Evolutionary conservation across 208 protist genomes (phyloP), one percentile per base, ranked within the genome.

Genomic region (Novymonas esmeraldas): DNA sequence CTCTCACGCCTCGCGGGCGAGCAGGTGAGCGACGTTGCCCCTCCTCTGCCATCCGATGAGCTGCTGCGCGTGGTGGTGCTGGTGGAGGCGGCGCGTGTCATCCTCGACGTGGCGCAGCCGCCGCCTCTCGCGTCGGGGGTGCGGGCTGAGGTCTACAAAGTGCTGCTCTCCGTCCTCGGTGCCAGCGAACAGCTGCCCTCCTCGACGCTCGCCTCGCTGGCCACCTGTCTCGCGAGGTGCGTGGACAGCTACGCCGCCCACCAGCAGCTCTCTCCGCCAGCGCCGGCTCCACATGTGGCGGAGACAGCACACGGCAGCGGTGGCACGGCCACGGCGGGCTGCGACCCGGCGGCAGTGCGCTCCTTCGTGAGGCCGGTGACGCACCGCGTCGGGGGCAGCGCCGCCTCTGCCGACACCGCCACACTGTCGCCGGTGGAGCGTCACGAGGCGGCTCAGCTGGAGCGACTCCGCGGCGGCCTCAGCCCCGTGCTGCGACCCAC

Each of bases 171-270:
- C 11, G 76, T 76, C 26, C 46, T 91, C n/a, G 64, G 76, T 6
- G 81, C 70, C 36, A 79, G 68, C 45, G 85, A 91, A 66, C 79
- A 85, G 57, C 76, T 91, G 9, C 65, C 79, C 22, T 79, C 54
- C 18, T 46, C 64, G 9, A 70, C 69, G 13, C 61, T 91, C 22
- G 85, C 70, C 9, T 58, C 73, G 0, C 68, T 91, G 24, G 63
- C 76, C 18, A 81, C 71, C 4, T 83, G 79, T 33, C 45, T 91
- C 29, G 85, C 85, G 11, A 64, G 58, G 18, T 76, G 70, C 60
- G 73, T 79, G 22, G 81, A 87, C 49, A 71, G 78, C 68, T 77
- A 79, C 70, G 63, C 63, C 1, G 41, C 63, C 9, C 44, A 44
- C 9, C 73, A 73, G 48, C 69, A 71, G 11, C 61, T 78, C 34